Evolutionary conservation across 176 grass and related monocot species (phyloP).

Genomic region (Cymbopogon citratus): DNA sequence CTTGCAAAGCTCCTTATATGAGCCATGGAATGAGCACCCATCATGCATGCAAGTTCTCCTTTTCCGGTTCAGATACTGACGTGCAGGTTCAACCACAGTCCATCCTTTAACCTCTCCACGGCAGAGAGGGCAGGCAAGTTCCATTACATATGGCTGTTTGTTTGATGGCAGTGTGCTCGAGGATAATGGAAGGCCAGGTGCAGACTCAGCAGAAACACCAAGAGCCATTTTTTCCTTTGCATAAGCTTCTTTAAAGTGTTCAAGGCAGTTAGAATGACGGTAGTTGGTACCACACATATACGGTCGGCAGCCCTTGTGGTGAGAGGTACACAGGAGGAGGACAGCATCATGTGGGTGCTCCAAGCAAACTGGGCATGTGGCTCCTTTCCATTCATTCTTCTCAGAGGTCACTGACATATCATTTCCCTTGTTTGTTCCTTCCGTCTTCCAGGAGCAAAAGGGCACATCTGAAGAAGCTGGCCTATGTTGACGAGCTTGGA

Average conservation of each 20-base stretch:
- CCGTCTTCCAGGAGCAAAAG: slow-evolving; percentile 25
- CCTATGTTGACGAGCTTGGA: slow-evolving; percentile 35
- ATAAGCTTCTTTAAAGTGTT: slow-evolving; percentile 79
- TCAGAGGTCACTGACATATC: slow-evolving; percentile 43
- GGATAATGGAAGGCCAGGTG: slow-evolving; percentile 20
- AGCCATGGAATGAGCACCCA: slow-evolving; percentile 68
- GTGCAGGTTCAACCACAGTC: slow-evolving; percentile 82
- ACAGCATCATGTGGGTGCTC: slow-evolving; percentile 93
- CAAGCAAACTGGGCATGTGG: slow-evolving; percentile 81
- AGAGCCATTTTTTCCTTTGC: slow-evolving; percentile 41
- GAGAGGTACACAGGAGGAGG: slow-evolving; percentile 90
- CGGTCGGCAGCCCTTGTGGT: slow-evolving; percentile 87
- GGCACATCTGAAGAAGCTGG: slow-evolving; percentile 35
- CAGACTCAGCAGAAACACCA: slow-evolving; percentile 12
- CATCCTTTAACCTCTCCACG: slow-evolving; percentile 88
- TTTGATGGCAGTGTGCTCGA: slow-evolving; percentile 3
- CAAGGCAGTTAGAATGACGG: slow-evolving; percentile 85
- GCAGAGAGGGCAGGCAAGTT: slow-evolving; percentile 83
- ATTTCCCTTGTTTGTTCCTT: slow-evolving; percentile 27
- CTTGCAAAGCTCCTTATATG: slow-evolving; percentile 66
- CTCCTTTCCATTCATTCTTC: slow-evolving; percentile 82
- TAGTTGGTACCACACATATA: slow-evolving; percentile 93
- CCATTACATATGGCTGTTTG: slow-evolving; percentile 39
- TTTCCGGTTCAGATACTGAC: slow-evolving; percentile 74
- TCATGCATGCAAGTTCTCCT: slow-evolving; percentile 72